phyloP scores from a whole-genome alignment of 305 asterid species.

The Fraxinus nigra region DNA sequence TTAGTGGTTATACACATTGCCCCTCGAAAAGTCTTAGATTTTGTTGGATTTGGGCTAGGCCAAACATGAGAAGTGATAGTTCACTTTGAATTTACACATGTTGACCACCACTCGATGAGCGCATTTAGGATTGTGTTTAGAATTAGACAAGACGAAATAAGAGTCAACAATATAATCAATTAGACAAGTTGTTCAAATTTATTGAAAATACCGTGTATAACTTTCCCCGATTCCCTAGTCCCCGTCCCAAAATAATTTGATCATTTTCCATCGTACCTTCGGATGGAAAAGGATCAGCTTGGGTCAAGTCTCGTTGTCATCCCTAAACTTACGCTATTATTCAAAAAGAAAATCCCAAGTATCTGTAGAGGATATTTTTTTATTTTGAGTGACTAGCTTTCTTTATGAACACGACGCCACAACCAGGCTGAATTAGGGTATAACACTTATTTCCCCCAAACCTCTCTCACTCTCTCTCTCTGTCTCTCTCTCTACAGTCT shows the following conservation, averaged over 20 bases:
- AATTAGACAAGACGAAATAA: not conserved
- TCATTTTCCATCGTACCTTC: no score
- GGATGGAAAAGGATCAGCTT: no score
- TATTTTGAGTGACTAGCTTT: not conserved
- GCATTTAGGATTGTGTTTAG: not conserved
- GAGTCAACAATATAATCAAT: not conserved
- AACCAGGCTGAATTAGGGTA: not conserved
- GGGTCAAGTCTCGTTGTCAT: no score
- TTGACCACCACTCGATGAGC: not conserved
- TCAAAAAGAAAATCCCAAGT: no score
- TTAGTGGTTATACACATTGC: not conserved
- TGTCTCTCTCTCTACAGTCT: no score
- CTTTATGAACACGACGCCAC: conserved; percentile 14
- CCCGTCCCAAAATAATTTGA: no score
- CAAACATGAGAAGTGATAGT: no score
- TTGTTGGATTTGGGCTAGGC: not conserved
- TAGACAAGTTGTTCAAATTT: not conserved
- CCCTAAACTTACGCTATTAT: no score
- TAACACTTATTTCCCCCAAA: not conserved
- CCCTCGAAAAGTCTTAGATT: no score
- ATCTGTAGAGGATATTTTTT: no score
- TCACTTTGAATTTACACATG: not conserved
- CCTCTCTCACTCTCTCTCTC: not conserved
- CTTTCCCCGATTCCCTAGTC: no score
- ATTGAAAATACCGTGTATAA: not conserved